phyloP scores from a whole-genome alignment of 2,329 filamentous ascomycete species.

The Fusarium phyllophilum region DNA sequence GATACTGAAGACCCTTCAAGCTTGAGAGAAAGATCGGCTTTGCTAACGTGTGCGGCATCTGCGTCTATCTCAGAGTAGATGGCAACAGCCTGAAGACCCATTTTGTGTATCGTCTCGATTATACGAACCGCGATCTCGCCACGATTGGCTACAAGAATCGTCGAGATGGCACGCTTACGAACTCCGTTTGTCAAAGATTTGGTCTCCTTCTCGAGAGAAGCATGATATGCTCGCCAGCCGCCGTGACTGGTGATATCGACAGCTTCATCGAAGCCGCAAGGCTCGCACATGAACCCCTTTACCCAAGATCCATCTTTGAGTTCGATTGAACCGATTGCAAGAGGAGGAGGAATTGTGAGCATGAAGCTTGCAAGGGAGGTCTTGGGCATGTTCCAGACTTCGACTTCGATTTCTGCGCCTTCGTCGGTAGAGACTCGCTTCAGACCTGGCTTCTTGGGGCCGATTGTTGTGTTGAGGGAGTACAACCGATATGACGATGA shows the following conservation, averaged over 20 bases:
- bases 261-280: constrained; percentile 45
- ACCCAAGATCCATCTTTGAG: constrained; percentile 49
- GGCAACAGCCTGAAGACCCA: constrained; percentile 75
- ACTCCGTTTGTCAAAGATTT: background rate
- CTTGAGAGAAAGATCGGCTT: constrained; percentile 73
- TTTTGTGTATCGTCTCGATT: constrained; percentile 71
- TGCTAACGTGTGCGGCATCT: constrained; percentile 73
- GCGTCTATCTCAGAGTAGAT: constrained; percentile 73
- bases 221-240: constrained; percentile 47
- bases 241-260: constrained; percentile 47
- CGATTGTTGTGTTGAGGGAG: constrained; percentile 33
- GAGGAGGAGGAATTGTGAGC: constrained; percentile 47
- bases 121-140: constrained; percentile 73
- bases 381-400: constrained; percentile 50
- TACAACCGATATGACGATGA: constrained; percentile 46
- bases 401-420: constrained; percentile 48
- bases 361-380: constrained; percentile 46
- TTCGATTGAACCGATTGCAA: constrained; percentile 51
- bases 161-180: constrained; percentile 28
- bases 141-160: constrained; percentile 75
- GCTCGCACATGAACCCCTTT: constrained; percentile 52
- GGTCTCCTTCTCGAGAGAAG: background rate
- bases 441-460: constrained; percentile 48
- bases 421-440: constrained; percentile 35
- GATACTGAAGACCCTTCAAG: constrained; percentile 60